Conservation (phyloP, 306 rosid genomes). For the Clitoria ternatea region DNA sequence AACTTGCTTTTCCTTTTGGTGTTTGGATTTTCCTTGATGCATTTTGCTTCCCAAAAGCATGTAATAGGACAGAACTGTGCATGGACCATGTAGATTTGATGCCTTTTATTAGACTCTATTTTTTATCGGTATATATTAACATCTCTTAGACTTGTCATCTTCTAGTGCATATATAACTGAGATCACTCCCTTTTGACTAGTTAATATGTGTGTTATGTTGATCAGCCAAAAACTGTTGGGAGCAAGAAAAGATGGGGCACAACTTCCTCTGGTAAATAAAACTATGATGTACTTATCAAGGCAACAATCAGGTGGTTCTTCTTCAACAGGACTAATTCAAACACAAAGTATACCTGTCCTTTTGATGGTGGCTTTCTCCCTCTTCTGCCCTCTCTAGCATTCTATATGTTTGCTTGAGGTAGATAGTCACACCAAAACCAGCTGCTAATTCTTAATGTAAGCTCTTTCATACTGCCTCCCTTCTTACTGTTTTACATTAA, state of each 20-base stretch:
- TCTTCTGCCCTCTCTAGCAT: conserved; percentile 24
- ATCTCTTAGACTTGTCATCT: background rate
- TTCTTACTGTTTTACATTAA: background rate
- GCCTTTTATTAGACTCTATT: background rate
- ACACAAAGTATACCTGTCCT: conserved; percentile 30
- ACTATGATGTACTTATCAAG: conserved; percentile 77
- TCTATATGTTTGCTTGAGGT: conserved; percentile 32
- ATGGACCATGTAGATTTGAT: background rate
- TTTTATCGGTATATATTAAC: background rate
- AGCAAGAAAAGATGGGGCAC: conserved; percentile 65
- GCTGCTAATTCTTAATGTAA: conserved; percentile 1
- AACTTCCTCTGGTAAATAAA: conserved; percentile 76
- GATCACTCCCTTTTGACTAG: background rate
- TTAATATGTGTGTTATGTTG: conserved; percentile 4
- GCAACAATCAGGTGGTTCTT: conserved; percentile 30
- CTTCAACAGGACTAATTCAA: conserved; percentile 39
- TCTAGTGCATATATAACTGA: too few relatives aligned
- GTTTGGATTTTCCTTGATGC: background rate
- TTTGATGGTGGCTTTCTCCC: conserved; percentile 19
- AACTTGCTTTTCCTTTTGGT: background rate
- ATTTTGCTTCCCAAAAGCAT: background rate
- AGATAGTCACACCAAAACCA: conserved; percentile 16
- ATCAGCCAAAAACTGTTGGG: conserved; percentile 76
- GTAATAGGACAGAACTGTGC: background rate
- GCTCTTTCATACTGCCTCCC: conserved; percentile 19